phyloP scores from a whole-genome alignment of 2,329 filamentous ascomycete genomes.

The Raffaelea deltoideospora region DNA sequence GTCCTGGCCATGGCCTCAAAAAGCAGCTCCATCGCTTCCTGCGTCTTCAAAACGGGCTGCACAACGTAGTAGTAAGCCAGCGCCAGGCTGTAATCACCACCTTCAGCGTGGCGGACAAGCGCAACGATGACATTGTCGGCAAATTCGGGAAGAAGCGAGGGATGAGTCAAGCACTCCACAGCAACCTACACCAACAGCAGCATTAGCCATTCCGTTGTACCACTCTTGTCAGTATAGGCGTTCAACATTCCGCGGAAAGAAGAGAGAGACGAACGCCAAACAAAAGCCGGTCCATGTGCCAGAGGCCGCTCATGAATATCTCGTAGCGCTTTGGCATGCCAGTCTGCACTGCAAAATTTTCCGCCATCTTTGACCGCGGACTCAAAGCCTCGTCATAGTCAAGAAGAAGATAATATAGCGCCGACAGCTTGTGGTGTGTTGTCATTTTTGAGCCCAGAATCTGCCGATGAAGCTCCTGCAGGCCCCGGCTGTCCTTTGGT shows the following conservation, averaged over 20 bases:
- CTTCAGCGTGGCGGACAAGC: conserved; percentile 45
- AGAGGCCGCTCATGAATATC: conserved; percentile 68
- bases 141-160: conserved; percentile 66
- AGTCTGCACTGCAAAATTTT: conserved; percentile 42
- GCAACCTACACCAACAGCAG: conserved; percentile 39
- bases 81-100: conserved; percentile 47
- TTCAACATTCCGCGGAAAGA: not conserved
- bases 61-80: conserved; percentile 68
- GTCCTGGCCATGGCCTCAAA: conserved; percentile 54
- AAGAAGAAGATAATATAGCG: conserved; percentile 72
- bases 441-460: conserved; percentile 51
- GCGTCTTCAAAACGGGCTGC: conserved; percentile 53
- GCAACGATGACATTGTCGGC: conserved; percentile 65
- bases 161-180: conserved; percentile 63
- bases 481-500: conserved; percentile 50
- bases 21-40: conserved; percentile 47
- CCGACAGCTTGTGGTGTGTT: conserved; percentile 64
- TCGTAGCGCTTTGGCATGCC: conserved; percentile 63
- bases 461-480: conserved; percentile 54
- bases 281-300: conserved; percentile 60
- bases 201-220: too few relatives aligned
- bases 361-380: conserved; percentile 30
- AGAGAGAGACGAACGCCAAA: conserved; percentile 36
- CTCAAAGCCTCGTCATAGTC: conserved; percentile 47
- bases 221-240: not conserved